phyloP scores from a whole-genome alignment of 352 stramenopile genomes.

The Globisporangium solare region DNA sequence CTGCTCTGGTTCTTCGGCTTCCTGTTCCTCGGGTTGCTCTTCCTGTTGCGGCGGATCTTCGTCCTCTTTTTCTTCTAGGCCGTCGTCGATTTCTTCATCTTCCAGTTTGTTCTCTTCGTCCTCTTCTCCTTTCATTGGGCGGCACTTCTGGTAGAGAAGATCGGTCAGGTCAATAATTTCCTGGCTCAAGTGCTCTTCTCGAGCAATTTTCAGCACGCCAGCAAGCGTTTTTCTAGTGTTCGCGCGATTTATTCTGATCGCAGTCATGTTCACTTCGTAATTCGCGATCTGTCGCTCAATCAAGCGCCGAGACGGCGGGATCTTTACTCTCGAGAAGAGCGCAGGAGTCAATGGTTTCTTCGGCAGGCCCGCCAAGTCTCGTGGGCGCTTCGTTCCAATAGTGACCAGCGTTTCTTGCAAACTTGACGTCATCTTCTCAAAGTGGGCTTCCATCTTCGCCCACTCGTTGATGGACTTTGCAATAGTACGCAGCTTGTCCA shows the following conservation, averaged over 20 bases:
- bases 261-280: slow-evolving; percentile 48
- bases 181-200: slow-evolving; percentile 48
- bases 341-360: slow-evolving; percentile 30
- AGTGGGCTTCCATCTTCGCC: slow-evolving; percentile 70
- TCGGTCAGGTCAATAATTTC: slow-evolving; percentile 54
- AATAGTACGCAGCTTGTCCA: slow-evolving; percentile 63
- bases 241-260: slow-evolving; percentile 42
- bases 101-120: slow-evolving; percentile 15
- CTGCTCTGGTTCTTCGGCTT: slow-evolving; percentile 23
- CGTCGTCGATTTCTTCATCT: slow-evolving; percentile 29
- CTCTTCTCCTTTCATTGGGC: slow-evolving; percentile 37
- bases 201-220: slow-evolving; percentile 53
- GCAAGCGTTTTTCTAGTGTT: slow-evolving; percentile 46
- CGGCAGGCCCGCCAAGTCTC: slow-evolving; percentile 12
- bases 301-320: slow-evolving; percentile 55
- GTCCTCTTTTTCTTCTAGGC: slow-evolving; percentile 19
- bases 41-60: slow-evolving; percentile 2
- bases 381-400: slow-evolving; percentile 46
- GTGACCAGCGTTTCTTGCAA: slow-evolving; percentile 39
- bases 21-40: slow-evolving; percentile 20
- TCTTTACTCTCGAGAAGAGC: slow-evolving; percentile 52
- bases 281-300: slow-evolving; percentile 73
- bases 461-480: slow-evolving; percentile 64
- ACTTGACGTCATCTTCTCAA: slow-evolving; percentile 52
- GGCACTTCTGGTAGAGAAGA: slow-evolving; percentile 50